Percentiles rank a stretch among this genome's conserved stretches.
Conservation (phyloP, 2,329 filamentous ascomycete species). For the Nannizzia gypsea region DNA sequence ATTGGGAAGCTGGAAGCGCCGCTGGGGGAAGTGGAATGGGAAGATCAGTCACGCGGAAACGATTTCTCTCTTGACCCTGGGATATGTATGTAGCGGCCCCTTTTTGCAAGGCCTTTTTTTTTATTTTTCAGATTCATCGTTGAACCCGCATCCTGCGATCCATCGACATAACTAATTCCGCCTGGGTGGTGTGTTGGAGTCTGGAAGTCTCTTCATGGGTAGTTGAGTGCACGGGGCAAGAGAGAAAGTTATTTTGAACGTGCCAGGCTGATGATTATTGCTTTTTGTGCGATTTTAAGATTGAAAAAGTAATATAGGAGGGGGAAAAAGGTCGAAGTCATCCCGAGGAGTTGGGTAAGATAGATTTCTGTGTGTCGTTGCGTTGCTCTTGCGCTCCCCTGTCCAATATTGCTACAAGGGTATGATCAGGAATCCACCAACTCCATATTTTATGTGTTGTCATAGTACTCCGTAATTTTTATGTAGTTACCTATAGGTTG, state of each 20-base stretch:
- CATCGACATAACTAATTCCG: background rate
- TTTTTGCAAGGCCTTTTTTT: background rate
- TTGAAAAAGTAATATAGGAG: background rate
- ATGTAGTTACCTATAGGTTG: background rate
- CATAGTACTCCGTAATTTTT: background rate
- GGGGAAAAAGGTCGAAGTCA: background rate
- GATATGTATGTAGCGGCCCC: background rate
- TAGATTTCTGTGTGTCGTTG: constrained; percentile 4
- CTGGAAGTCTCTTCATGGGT: background rate
- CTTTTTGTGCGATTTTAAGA: constrained; percentile 3
- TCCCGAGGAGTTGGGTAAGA: constrained; percentile 2
- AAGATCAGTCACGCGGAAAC: constrained; percentile 1
- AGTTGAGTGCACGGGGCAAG: background rate
- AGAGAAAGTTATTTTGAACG: constrained; percentile 1
- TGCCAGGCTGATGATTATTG: constrained; percentile 2
- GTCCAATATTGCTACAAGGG: constrained; percentile 1
- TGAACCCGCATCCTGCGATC: background rate
- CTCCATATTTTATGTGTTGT: constrained; percentile 1
- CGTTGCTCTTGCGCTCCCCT: background rate
- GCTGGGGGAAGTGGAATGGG: background rate
- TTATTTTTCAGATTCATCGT: background rate
- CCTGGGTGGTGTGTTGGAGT: background rate
- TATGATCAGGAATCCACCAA: background rate
- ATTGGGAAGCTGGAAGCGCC: constrained; percentile 7
- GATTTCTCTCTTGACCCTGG: background rate